Conservation (phyloP, 768 basidiomycete species). For the Agaricus subrufescens region DNA sequence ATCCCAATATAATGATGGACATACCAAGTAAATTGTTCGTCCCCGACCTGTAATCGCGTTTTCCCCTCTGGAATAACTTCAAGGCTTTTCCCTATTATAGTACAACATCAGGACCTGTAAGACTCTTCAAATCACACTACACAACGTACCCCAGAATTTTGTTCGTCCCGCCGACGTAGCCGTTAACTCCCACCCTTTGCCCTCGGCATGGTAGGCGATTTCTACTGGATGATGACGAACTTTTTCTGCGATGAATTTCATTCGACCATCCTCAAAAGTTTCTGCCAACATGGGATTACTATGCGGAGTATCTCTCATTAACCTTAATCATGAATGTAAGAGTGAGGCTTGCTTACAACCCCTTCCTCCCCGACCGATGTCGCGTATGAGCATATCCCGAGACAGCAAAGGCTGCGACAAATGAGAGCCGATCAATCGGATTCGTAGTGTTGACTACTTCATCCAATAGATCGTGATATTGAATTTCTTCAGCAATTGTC, state of each 20-base stretch:
- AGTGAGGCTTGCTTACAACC: slow-evolving; percentile 58
- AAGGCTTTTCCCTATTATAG: slow-evolving; percentile 70
- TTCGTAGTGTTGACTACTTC: slow-evolving; percentile 57
- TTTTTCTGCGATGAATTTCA: slow-evolving; percentile 85
- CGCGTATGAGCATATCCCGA: slow-evolving; percentile 81
- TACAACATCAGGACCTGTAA: slow-evolving; percentile 5
- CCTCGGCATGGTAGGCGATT: slow-evolving; percentile 83
- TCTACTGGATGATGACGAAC: slow-evolving; percentile 81
- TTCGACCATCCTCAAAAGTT: slow-evolving; percentile 79
- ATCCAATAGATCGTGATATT: slow-evolving; percentile 68
- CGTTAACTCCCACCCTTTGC: slow-evolving; percentile 68
- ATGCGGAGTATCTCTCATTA: slow-evolving; percentile 9
- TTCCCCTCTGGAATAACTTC: slow-evolving; percentile 81
- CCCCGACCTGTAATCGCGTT: slow-evolving; percentile 60
- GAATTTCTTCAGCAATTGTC: slow-evolving; percentile 77
- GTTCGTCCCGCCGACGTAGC: slow-evolving; percentile 81
- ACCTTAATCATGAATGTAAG: background rate
- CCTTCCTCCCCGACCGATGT: slow-evolving; percentile 78
- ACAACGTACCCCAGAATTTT: slow-evolving; percentile 80
- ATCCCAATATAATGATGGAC: background rate
- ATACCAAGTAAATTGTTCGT: slow-evolving; percentile 67
- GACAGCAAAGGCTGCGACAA: slow-evolving; percentile 80
- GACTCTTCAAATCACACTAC: slow-evolving; percentile 7
- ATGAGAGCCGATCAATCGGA: slow-evolving; percentile 64
- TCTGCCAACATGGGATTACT: slow-evolving; percentile 89